Evolutionary conservation across 768 basidiomycete species (phyloP).

Genomic region (Wakefieldia striispora): DNA sequence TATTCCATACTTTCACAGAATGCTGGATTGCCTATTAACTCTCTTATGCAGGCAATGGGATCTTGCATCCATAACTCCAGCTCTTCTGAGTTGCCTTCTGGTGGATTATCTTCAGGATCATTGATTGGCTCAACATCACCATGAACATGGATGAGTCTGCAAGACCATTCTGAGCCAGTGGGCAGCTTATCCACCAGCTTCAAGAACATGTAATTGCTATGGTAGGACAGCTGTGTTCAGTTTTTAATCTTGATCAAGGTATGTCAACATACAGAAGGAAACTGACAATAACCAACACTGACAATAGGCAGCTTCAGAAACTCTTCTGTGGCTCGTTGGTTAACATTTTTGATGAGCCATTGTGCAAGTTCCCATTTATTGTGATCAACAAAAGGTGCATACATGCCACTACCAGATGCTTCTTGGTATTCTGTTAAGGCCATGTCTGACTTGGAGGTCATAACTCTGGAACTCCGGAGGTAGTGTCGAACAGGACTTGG

Average conservation of each 20-base stretch:
- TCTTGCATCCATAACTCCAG: constrained; percentile 32
- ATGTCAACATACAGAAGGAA: too few relatives aligned
- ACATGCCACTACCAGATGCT: neutral
- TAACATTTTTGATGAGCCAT: constrained; percentile 1
- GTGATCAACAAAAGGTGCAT: neutral
- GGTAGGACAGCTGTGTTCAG: neutral
- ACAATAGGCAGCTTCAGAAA: neutral
- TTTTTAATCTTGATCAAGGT: too few relatives aligned
- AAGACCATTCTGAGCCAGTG: neutral
- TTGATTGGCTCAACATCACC: neutral
- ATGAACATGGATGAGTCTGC: neutral
- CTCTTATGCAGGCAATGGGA: constrained; percentile 31
- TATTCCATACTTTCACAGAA: neutral
- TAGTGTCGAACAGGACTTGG: too few relatives aligned
- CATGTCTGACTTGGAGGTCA: too few relatives aligned
- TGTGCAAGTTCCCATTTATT: neutral
- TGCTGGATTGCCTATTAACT: constrained; percentile 29
- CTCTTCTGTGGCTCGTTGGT: neutral
- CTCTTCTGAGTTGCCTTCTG: constrained; percentile 1
- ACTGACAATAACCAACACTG: neutral
- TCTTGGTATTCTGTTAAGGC: neutral
- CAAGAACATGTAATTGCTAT: neutral
- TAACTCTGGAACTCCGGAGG: too few relatives aligned
- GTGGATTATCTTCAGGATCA: neutral
- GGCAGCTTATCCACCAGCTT: neutral